These are phyloP conservation scores for Liquidambar formosana DNA, from an alignment of 164 flowering plant genomes.

Conservation along the genomic window DNA sequence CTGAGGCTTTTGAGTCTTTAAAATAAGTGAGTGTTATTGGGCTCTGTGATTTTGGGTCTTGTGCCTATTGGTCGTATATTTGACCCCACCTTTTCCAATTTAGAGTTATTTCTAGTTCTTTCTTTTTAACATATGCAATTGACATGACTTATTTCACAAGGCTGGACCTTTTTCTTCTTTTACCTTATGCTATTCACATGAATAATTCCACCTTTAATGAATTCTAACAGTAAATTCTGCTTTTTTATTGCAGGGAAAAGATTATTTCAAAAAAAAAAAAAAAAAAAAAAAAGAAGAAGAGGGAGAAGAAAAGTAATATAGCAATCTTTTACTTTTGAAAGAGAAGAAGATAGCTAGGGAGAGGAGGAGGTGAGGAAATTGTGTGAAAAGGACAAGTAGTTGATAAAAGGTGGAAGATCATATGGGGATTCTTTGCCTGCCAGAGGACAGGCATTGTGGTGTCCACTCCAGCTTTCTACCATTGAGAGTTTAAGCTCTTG, in stretches of 20 bases:
- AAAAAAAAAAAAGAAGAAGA: neutral
- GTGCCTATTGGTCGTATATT: no score
- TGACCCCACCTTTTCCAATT: no score
- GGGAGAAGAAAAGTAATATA: slow-evolving; percentile 2
- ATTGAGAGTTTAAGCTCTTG: slow-evolving; percentile 4
- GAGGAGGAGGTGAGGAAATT: slow-evolving; percentile 10
- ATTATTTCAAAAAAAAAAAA: neutral
- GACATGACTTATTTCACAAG: no score
- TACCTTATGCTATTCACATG: neutral
- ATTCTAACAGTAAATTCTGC: neutral
- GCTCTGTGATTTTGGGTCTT: no score
- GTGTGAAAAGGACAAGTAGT: slow-evolving; percentile 22
- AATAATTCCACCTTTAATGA: neutral
- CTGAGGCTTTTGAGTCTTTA: no score
- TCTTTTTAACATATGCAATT: no score
- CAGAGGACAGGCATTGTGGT: slow-evolving; percentile 40
- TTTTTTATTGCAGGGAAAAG: slow-evolving; percentile 19
- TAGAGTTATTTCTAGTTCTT: no score
- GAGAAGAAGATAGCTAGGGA: slow-evolving; percentile 17
- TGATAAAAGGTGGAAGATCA: slow-evolving; percentile 27
- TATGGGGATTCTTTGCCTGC: slow-evolving; percentile 47
- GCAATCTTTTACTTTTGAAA: slow-evolving; percentile 26
- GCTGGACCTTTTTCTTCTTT: no score
- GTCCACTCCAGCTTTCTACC: slow-evolving; percentile 30
- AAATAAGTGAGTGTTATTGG: no score